Base-by-base conservation (phyloP, 148 eudicot species). In the Silene uniflora region DNA sequence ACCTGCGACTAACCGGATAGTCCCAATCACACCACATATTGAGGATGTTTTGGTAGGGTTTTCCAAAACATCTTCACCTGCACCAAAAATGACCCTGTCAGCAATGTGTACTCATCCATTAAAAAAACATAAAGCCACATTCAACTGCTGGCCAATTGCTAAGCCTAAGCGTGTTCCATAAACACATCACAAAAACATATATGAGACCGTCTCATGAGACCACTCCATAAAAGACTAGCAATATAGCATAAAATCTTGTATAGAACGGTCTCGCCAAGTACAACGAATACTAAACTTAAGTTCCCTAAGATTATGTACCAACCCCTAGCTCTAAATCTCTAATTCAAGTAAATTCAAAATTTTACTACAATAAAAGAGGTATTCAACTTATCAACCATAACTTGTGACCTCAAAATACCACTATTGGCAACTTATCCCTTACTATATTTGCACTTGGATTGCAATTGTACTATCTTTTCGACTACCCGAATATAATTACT, bases 1-100 rank as follows among this genome's bases (percentile, higher is more conserved):
- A 95, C 99, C 98, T 92, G 97, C 82, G 55, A 92, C 91, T 79
- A 92, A 75, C 83, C 91, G 89, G 76, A 95, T 91, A 72, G 96
- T 88, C 82, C 98, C 99, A 75, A 86, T 91, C 14, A 95, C 91
- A 67, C 99, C 99, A 72, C 84, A 95, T 67, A 95, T 85, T 22
- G 79, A 87, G 32, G 90, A 89, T 67, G 87, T 81, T 81, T 87
- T 92, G 47, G 32, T 76, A 44, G 98, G 88, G 55, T 44, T 75
- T 80, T 78, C 88, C 62, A 79, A 65, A 79, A 23, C 64, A 68
- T 78, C 82, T 76, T 83, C 90, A 86, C 86, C 97, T 94, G 90
- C 79, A 63, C 68, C 76, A 87, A n/a, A 22, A 11, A 19, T 25
- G 13, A 29, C 69, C 42, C 16, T 10, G 42, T 14, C 65, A 64